Conservation (phyloP, 306 rosid species). For the Cucurbita ficifolia region DNA sequence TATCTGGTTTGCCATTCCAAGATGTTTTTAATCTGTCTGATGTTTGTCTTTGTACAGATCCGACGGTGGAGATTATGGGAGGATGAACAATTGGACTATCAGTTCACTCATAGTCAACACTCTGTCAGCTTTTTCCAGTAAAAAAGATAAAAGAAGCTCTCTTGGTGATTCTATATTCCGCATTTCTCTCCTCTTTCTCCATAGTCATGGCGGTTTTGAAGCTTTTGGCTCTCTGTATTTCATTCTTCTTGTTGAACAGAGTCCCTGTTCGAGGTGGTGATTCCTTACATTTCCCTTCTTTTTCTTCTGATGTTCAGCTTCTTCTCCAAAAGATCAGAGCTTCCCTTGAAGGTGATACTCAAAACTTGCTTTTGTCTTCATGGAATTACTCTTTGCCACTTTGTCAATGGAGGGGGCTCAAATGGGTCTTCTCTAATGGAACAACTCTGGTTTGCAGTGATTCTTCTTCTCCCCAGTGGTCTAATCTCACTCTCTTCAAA, state of each 20-base stretch:
- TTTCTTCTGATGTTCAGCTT: constrained; percentile 58
- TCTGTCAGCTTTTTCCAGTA: constrained; percentile 10
- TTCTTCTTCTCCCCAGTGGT: constrained; percentile 69
- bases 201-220: constrained; percentile 4
- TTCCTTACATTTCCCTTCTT: constrained; percentile 13
- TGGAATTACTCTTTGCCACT: constrained; percentile 70
- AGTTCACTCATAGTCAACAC: constrained; percentile 8
- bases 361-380: constrained; percentile 56
- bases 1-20: not conserved
- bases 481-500: constrained; percentile 46
- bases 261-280: not conserved
- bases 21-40: constrained; percentile 3
- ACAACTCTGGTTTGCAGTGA: constrained; percentile 44
- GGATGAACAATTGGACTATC: not conserved
- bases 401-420: constrained; percentile 95
- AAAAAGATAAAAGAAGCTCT: not conserved
- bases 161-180: not conserved
- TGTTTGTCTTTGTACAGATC: not conserved
- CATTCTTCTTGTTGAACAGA: constrained; percentile 14
- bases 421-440: constrained; percentile 68
- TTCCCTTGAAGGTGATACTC: constrained; percentile 53
- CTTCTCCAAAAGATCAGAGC: constrained; percentile 54
- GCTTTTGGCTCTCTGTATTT: constrained; percentile 19
- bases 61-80: not conserved
- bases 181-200: constrained; percentile 2